A percentile compares a stretch with the other conserved stretches of the same genome.
These are phyloP conservation scores for Talaromyces sp. DNA, from an alignment of 2,329 filamentous ascomycete genomes.

Conservation along the genomic window DNA sequence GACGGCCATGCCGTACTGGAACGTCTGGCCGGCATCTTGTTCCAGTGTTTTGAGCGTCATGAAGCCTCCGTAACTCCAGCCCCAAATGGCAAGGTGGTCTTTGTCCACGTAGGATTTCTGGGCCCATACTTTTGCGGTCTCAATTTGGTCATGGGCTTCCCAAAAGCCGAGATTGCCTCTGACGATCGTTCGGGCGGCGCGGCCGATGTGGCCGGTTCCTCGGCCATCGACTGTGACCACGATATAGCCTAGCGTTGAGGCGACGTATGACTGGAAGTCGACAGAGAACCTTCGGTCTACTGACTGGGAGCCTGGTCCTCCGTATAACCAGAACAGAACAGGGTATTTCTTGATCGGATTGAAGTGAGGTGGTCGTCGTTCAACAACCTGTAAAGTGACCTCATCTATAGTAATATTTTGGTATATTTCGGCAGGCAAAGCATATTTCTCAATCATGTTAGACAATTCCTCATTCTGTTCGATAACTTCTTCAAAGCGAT, in stretches of 20 bases:
- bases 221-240: constrained; percentile 93
- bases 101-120: constrained; percentile 78
- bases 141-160: constrained; percentile 88
- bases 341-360: constrained; percentile 80
- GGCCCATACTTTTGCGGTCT: constrained; percentile 79
- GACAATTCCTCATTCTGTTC: constrained; percentile 74
- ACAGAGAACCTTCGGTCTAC: constrained; percentile 77
- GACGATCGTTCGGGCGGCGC: constrained; percentile 75
- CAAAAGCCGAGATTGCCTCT: constrained; percentile 79
- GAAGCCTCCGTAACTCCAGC: constrained; percentile 97
- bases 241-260: constrained; percentile 81
- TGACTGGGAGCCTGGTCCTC: constrained; percentile 86
- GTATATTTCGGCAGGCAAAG: constrained; percentile 79
- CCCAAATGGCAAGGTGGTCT: constrained; percentile 86
- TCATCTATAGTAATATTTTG: constrained; percentile 81
- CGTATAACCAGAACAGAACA: constrained; percentile 92
- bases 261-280: constrained; percentile 87
- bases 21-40: constrained; percentile 81
- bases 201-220: constrained; percentile 86
- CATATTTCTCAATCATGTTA: constrained; percentile 67
- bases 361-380: constrained; percentile 87
- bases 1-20: constrained; percentile 96
- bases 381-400: constrained; percentile 68
- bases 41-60: constrained; percentile 93
- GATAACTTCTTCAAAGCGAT: constrained; percentile 64